These are phyloP conservation scores for Pecoramyces ruminantium DNA, from an alignment of 192 early-diverging fungal species.

Conservation along the genomic window DNA sequence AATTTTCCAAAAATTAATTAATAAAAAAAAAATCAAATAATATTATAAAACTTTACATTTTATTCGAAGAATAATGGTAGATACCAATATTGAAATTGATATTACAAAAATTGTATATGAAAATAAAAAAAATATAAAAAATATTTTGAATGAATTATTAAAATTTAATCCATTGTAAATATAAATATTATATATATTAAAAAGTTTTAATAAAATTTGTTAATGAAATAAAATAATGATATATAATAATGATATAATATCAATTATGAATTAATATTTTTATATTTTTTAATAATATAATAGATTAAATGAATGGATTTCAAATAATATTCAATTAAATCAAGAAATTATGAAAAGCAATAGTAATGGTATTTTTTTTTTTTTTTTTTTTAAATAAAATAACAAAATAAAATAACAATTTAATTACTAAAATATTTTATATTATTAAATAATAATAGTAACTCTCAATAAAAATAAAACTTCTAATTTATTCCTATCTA, in stretches of 20 bases:
- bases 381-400: background rate
- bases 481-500: background rate
- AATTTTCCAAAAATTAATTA: too few species aligned
- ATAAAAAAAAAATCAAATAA: too few species aligned
- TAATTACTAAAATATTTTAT: too few species aligned
- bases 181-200: background rate
- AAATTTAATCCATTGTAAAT: background rate
- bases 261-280: too few species aligned
- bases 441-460: background rate
- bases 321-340: background rate
- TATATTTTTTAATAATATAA: too few species aligned
- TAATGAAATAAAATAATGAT: too few species aligned
- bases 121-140: background rate
- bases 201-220: too few species aligned
- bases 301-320: background rate
- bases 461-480: background rate
- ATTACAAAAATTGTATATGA: background rate
- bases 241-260: too few species aligned
- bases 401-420: too few species aligned
- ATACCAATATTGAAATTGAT: background rate
- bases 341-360: background rate
- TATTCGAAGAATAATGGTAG: too few species aligned
- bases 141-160: background rate
- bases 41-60: too few species aligned
- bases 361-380: background rate